A percentile compares a stretch with the other conserved stretches of the same genome.
These are phyloP conservation scores for Epichloe hybrida DNA, from an alignment of 2,329 filamentous ascomycete species.

Conservation along the genomic window DNA sequence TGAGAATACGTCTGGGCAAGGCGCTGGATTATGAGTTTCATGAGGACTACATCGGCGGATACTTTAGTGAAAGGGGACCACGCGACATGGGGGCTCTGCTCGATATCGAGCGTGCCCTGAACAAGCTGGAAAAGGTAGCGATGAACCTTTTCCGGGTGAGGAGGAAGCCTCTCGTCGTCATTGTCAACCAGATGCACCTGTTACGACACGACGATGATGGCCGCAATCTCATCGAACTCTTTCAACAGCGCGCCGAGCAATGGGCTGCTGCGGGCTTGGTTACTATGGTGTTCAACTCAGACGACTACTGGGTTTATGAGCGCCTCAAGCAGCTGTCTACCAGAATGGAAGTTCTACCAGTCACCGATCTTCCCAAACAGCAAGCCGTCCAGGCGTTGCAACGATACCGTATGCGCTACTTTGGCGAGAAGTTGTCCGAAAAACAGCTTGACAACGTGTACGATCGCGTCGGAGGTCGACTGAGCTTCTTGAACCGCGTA, in stretches of 20 bases:
- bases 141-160: slow-evolving; percentile 50
- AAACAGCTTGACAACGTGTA: slow-evolving; percentile 65
- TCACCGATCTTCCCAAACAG: slow-evolving; percentile 67
- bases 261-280: slow-evolving; percentile 90
- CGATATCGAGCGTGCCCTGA: slow-evolving; percentile 92
- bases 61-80: slow-evolving; percentile 89
- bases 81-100: slow-evolving; percentile 83
- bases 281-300: slow-evolving; percentile 87
- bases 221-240: slow-evolving; percentile 81
- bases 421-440: slow-evolving; percentile 42
- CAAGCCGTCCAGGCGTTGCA: slow-evolving; percentile 65
- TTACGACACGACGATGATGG: slow-evolving; percentile 86
- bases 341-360: slow-evolving; percentile 83
- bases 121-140: slow-evolving; percentile 95
- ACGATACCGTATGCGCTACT: slow-evolving; percentile 72
- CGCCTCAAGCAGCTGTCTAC: slow-evolving; percentile 83
- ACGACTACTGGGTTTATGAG: slow-evolving; percentile 98
- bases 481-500: slow-evolving; percentile 79
- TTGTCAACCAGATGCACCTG: slow-evolving; percentile 88
- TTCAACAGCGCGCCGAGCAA: slow-evolving; percentile 90
- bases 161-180: slow-evolving; percentile 67
- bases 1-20: slow-evolving; percentile 83
- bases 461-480: slow-evolving; percentile 69
- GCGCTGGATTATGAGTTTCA: slow-evolving; percentile 93
- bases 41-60: slow-evolving; percentile 92